Base-by-base conservation (phyloP, 306 rosid species). In the Oxytropis ochrocephala region DNA sequence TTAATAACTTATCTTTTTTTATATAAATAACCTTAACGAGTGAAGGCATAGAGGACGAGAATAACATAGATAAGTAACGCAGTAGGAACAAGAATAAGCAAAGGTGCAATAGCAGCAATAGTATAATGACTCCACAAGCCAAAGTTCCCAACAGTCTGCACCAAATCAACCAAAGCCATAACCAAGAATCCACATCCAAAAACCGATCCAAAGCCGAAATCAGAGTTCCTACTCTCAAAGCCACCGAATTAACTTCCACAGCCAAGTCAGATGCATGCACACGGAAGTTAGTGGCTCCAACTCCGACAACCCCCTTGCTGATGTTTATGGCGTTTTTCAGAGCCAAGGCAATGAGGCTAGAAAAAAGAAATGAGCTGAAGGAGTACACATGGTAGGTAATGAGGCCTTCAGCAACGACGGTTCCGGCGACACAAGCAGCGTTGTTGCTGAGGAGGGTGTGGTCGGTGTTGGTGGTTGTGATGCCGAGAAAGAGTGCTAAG, bases 281-380 rank as follows among this genome's bases (percentile, higher is more conserved):
- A 32, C 56, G 66, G 7, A 19, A 6, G 13, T 6, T 11, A 8
- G 6, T 3, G 2, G 44, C 42, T 17, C n/a, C 62, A 0, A 3
- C 67, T 4, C 61, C 72, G 2, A 21, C 56, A 4, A 24, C 59
- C 2, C 17, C 72, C n/a, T 14, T 58, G 72, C 77, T 74, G 4
- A 75, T 67, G 52, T 67, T 85, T 73, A 93, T 86, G 46, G 83
- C 84, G 56, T 93, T 96, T 64, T 90, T 93, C 27, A 93, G 82
- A 14, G 97, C 89, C 68, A 83, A 59, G 27, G 98, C 94, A 9
- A 93, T 69, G 50, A 90, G 98, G 81, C 94, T 90, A 13, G 97
- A 93, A 88, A 93, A 93, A n/a, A 93, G 90, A 79, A 93, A 93
- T 49, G 82, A 88, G 84, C 96, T 88, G 86, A 93, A 93, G 61